Evolutionary conservation across 2,329 filamentous ascomycete genomes (phyloP), one percentile per base, ranked within the genome.

Genomic region (Fusarium irregulare): DNA sequence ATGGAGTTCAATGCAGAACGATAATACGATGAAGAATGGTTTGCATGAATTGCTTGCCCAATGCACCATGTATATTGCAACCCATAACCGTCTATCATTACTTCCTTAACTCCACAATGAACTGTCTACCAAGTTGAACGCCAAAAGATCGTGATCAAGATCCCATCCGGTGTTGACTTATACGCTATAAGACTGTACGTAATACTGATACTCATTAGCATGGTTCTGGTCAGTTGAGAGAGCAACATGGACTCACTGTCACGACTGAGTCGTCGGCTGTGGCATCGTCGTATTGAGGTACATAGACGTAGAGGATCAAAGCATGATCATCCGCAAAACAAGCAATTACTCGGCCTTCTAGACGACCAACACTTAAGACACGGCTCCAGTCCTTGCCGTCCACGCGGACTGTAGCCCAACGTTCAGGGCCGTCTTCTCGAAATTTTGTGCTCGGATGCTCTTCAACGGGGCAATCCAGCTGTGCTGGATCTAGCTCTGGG

Each of bases 381-480:
- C 89, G 89, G 32, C 93, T 93, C 95, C 96, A 98, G 78, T 99
- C 96, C 78, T 90, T 92, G 34, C 94, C 96, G 80, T 98, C 96
- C 25, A 98, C 94, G 56, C 93, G 87, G 37, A 98, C 95, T 25
- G 89, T 93, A 2, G 94, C 93, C 93, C 95, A 98, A 47, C 89
- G 90, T 66, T 93, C 90, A 16, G 94, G 92, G 16, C 92, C 93
- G 21, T 88, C 90, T 56, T 90, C 87, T 72, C 89, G 89, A 85
- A 97, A 95, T 63, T 85, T 86, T 54, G 93, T 93, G 78, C 91
- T 94, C 0, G 94, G 94, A 78, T 97, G 93, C 63, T 95, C 90
- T 56, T 88, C 89, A 10, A 97, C 82, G 20, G 90, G 89, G 20
- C 91, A 88, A 18, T 89, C 86, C 34, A 97, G 85, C 78, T 94